Base-by-base conservation (phyloP, 257 asterid species). In the Gentiana macrophylla region DNA sequence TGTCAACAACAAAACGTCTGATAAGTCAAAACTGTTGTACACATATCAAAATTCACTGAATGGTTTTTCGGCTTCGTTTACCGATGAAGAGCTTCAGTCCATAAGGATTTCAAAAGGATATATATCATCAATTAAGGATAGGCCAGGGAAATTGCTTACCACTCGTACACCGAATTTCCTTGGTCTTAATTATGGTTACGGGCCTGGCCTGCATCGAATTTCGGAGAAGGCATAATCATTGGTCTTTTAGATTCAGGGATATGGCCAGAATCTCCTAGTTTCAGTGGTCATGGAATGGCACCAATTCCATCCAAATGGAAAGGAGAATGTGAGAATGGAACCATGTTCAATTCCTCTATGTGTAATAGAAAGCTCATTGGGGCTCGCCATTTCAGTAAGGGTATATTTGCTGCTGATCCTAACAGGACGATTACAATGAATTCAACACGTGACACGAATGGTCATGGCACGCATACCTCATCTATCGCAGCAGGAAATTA, bases 261-360 rank as follows among this genome's bases (percentile, higher is more conserved):
- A 34, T 77, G 84, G 94, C 91, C 94, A 0, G 91, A 84, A 63
- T 77, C 79, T 62, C 74, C 70, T 0, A 82, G 94, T 68, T 84
- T 75, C 62, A 68, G 41, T 33, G 88, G 75, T 2, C 65, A 77
- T 24, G 91, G 88, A 2, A 73, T 82, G 74, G 51, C 72, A 3
- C 62, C 44, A 1, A 58, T 85, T 35, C 94, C 86, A 0, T 47
- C 75, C 0, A 80, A 60, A 48, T 85, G 94, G 89, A 78, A 61
- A 53, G 94, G 94, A 5, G 60, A 33, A 1, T 55, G 60, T 6
- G 49, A 38, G 49, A 49, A 55, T 37, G 60, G 60, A 1, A 8
- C 37, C 1, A 74, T 72, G 4, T 84, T 84, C 60, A 75, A 77
- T 62, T 67, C 83, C 4, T 74, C 87, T 1, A 36, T 56, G 49